phyloP scores from a whole-genome alignment of 2,329 filamentous ascomycete species.

The Pseudogymnoascus sp. region DNA sequence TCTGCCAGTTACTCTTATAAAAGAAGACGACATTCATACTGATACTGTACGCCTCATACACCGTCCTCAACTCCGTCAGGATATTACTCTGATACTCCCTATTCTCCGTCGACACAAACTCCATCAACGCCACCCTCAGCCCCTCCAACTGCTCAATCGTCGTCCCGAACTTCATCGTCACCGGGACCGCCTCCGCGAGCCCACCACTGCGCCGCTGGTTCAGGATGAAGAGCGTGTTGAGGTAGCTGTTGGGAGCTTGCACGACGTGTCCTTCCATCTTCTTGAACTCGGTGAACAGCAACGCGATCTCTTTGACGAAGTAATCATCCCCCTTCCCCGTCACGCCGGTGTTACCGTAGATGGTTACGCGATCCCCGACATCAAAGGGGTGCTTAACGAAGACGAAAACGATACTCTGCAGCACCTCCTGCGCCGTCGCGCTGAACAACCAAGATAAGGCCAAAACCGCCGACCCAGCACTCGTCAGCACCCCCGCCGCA shows the following conservation, averaged over 20 bases:
- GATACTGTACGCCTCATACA: slow-evolving; percentile 76
- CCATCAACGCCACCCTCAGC: slow-evolving; percentile 69
- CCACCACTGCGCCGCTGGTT: slow-evolving; percentile 88
- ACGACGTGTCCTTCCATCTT: slow-evolving; percentile 97
- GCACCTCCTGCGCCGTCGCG: slow-evolving; percentile 85
- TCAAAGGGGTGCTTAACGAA: slow-evolving; percentile 98
- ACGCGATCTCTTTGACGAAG: slow-evolving; percentile 87
- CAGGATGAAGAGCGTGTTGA: slow-evolving; percentile 89
- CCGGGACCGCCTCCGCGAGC: slow-evolving; percentile 74
- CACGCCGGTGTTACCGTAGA: slow-evolving; percentile 86
- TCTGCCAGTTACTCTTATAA: slow-evolving; percentile 96
- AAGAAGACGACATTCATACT: slow-evolving; percentile 92
- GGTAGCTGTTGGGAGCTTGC: slow-evolving; percentile 86
- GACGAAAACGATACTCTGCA: slow-evolving; percentile 90
- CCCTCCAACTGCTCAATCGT: slow-evolving; percentile 72
- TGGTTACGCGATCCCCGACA: slow-evolving; percentile 82
- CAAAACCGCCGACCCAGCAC: slow-evolving; percentile 77
- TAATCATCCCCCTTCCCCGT: slow-evolving; percentile 78
- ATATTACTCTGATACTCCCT: slow-evolving; percentile 83
- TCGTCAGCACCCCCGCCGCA: slow-evolving; percentile 83
- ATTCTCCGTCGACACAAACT: slow-evolving; percentile 78
- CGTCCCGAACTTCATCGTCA: slow-evolving; percentile 83
- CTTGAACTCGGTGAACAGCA: slow-evolving; percentile 95
- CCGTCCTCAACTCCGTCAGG: slow-evolving; percentile 70
- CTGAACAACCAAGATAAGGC: slow-evolving; percentile 90